phyloP scores from a whole-genome alignment of 306 rosid species.

The Carpinus viminea region DNA sequence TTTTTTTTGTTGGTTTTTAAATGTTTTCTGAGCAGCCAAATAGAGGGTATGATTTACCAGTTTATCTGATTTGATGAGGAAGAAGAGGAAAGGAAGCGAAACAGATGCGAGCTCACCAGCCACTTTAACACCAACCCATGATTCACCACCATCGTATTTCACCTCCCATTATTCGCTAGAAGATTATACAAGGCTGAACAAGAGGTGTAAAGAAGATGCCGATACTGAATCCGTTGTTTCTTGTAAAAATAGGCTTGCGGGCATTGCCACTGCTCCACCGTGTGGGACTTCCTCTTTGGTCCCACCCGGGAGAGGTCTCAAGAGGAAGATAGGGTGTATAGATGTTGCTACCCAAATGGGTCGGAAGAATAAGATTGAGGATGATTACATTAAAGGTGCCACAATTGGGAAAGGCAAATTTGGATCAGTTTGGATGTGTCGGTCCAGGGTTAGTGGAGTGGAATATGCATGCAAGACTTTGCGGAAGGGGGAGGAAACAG shows the following conservation, averaged over 20 bases:
- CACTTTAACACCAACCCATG: slow-evolving; percentile 39
- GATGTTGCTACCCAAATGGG: slow-evolving; percentile 96
- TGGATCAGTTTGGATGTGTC: slow-evolving; percentile 83
- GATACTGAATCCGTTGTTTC: slow-evolving; percentile 52
- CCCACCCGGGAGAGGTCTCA: slow-evolving; percentile 80
- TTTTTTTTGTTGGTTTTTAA: not conserved
- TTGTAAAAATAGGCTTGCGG: slow-evolving; percentile 75
- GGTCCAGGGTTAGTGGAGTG: slow-evolving; percentile 64
- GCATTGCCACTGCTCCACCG: slow-evolving; percentile 95
- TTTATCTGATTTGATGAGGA: slow-evolving; percentile 71
- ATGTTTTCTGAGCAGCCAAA: slow-evolving; percentile 1
- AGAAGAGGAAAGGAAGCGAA: slow-evolving; percentile 92
- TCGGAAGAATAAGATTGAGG: slow-evolving; percentile 85
- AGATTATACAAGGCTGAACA: slow-evolving; percentile 81
- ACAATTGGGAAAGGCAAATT: slow-evolving; percentile 91
- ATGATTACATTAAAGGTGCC: slow-evolving; percentile 71
- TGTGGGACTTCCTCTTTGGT: slow-evolving; percentile 77
- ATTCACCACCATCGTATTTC: slow-evolving; percentile 56
- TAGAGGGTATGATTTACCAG: slow-evolving; percentile 20
- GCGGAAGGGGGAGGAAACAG: slow-evolving; percentile 91
- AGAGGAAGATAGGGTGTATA: slow-evolving; percentile 97
- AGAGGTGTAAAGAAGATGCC: slow-evolving; percentile 80
- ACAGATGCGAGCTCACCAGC: slow-evolving; percentile 45
- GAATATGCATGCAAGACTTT: slow-evolving; percentile 91
- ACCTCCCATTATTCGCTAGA: slow-evolving; percentile 79